Conservation (phyloP, 352 stramenopile species). For the Plasmopara viticola region DNA sequence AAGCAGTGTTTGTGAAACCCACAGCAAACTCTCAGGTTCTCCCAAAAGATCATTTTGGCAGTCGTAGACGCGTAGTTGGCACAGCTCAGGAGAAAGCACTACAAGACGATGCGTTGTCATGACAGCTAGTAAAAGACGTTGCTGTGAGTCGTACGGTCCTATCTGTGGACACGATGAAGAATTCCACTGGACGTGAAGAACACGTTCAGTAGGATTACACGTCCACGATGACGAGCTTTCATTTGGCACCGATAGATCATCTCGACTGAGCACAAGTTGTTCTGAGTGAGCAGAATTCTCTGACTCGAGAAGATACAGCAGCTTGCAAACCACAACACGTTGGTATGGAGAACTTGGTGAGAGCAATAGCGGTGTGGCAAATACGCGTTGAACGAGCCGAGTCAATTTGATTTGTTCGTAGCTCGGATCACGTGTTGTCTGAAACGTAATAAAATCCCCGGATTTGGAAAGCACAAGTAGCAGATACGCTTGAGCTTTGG, state of each 20-base stretch:
- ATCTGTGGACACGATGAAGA: conserved; percentile 13
- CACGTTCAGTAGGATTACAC: conserved; percentile 29
- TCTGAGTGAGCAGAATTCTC: conserved; percentile 6
- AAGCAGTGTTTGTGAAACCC: conserved; percentile 61
- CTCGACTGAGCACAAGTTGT: conserved; percentile 42
- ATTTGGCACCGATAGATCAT: conserved; percentile 35
- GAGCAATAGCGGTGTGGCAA: conserved; percentile 43
- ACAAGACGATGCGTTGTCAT: conserved; percentile 52
- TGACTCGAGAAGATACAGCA: conserved; percentile 38
- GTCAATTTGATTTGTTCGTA: conserved; percentile 37
- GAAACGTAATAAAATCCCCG: conserved; percentile 44
- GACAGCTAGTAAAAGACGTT: conserved; percentile 33
- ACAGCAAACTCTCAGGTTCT: conserved; percentile 47
- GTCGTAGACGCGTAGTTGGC: conserved; percentile 33
- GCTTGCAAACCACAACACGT: conserved; percentile 25
- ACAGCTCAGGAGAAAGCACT: conserved; percentile 37
- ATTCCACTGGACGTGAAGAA: conserved; percentile 59
- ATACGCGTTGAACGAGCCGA: conserved; percentile 40
- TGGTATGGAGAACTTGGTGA: conserved; percentile 23
- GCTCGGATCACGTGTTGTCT: conserved; percentile 33
- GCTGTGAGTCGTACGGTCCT: conserved; percentile 16
- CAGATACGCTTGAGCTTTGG: conserved; percentile 21
- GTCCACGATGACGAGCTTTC: conserved; percentile 25
- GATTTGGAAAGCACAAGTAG: conserved; percentile 47
- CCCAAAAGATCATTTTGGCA: conserved; percentile 28